Percentiles rank a stretch among this genome's conserved stretches.
These are phyloP conservation scores for Podila epigama DNA, from an alignment of 192 early-diverging fungal species.

Conservation along the genomic window DNA sequence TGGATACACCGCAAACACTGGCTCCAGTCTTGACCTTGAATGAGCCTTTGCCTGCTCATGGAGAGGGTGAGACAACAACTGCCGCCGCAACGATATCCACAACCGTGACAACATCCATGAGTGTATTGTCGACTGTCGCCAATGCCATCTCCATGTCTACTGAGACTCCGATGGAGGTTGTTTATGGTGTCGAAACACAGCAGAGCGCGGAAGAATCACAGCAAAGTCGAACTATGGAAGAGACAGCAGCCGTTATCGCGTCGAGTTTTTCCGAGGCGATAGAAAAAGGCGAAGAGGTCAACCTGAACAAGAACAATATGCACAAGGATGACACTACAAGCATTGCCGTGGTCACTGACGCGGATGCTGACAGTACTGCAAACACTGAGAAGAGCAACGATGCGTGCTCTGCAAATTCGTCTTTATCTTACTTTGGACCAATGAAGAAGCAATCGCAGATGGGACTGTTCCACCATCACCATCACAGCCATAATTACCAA, in stretches of 20 bases:
- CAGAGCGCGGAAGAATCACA: too few species aligned
- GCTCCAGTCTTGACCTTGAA: too few species aligned
- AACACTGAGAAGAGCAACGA: too few species aligned
- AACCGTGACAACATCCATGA: background rate
- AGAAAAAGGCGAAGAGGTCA: background rate
- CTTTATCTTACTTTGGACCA: constrained; percentile 1
- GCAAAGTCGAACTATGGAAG: background rate
- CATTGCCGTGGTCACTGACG: background rate
- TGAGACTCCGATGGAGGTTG: background rate
- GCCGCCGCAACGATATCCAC: background rate
- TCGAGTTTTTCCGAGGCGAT: background rate
- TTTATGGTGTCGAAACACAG: background rate
- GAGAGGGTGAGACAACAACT: too few species aligned
- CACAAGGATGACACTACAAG: constrained; percentile 1
- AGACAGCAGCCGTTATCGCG: too few species aligned
- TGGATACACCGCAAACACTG: too few species aligned
- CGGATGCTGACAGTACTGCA: background rate
- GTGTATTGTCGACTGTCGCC: too few species aligned
- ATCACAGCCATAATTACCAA: too few species aligned
- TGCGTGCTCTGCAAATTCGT: too few species aligned
- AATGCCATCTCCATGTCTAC: background rate
- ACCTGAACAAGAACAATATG: constrained; percentile 7
- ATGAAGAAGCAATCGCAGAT: constrained; percentile 39
- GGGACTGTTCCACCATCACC: constrained; percentile 31
- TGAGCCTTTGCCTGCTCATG: too few species aligned